Evolutionary conservation across 1,284 basidiomycete genomes (phyloP), one percentile per base, ranked within the genome.

Genomic region (Hortiboletus rubellus): DNA sequence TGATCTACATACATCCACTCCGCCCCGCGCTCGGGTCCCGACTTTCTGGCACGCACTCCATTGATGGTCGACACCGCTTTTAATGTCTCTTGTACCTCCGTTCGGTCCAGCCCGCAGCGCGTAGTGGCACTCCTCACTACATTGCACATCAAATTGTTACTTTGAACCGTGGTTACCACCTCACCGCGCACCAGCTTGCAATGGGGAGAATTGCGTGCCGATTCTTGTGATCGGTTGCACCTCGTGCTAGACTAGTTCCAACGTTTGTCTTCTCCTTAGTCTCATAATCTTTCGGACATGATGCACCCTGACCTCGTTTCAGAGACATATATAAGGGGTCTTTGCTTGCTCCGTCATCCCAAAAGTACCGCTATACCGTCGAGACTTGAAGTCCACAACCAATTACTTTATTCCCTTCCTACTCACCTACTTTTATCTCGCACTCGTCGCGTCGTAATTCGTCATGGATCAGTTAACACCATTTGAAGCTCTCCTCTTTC

Each of bases 401-500:
- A 22, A 33, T 49, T 70, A 70, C 61, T 46, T 60, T 69, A 66
- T 63, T 62, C 56, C 49, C 56, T 56, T 22, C 55, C 56, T 60
- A 56, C 63, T 56, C 53, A 5, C 14, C 50, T 53, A 52, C 54
- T 41, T 45, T 52, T 52, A 54, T 54, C 46, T 59, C 48, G 15
- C 49, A 53, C 41, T 48, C 54, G 15, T 50, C 49, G 53, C 53
- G 31, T 48, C 52, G 10, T 54, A 63, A 57, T 57, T 38, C 33
- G 33, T 59, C 44, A 87, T 88, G 86, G 84, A 86, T 61, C 80
- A 83, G 63, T 74, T 85, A 64, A 72, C 75, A 47, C 75, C 82
- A 34, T 85, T 79, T 69, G 82, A 88, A 33, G 86, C 86, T 43
- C 78, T 86, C 62, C 74, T 86, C 53, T 83, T 86, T 64, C 84